phyloP scores from a whole-genome alignment of 2,329 filamentous ascomycete genomes.

The Aspergillus sp. region DNA sequence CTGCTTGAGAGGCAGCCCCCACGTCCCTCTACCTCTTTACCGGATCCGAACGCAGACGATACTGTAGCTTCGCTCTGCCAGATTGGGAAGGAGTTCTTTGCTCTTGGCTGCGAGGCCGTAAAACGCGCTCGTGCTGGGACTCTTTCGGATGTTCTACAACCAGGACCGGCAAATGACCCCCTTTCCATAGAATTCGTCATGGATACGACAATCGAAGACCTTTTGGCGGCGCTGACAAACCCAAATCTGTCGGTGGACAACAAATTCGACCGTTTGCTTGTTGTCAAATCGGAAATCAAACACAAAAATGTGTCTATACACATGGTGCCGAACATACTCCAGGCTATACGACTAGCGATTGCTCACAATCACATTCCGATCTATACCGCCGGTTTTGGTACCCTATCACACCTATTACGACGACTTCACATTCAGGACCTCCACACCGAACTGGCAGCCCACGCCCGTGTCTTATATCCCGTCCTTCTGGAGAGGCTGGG shows the following conservation, averaged over 20 bases:
- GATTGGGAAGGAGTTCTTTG: too few species aligned
- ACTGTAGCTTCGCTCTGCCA: too few species aligned
- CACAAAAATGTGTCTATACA: conserved; percentile 81
- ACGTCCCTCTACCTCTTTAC: too few species aligned
- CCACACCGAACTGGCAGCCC: conserved; percentile 64
- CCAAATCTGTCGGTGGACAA: conserved; percentile 67
- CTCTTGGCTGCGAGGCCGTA: too few species aligned
- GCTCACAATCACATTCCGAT: conserved; percentile 74
- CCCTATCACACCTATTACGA: conserved; percentile 82
- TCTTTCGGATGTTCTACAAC: too few species aligned
- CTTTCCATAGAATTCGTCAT: conserved; percentile 35
- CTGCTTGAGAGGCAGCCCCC: too few species aligned
- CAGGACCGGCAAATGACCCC: too few species aligned
- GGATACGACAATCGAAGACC: conserved; percentile 57
- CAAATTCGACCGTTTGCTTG: conserved; percentile 70
- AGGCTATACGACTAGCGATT: conserved; percentile 74
- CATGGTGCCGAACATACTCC: conserved; percentile 72
- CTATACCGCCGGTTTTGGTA: conserved; percentile 80
- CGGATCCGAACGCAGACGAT: too few species aligned
- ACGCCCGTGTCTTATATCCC: conserved; percentile 70
- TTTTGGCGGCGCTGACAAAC: conserved; percentile 56
- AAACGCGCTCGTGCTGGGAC: too few species aligned
- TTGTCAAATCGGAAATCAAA: conserved; percentile 84
- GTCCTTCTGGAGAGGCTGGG: conserved; percentile 81
- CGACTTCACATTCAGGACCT: conserved; percentile 82